Evolutionary conservation across 805 yeast species (phyloP).

Genomic region (Nadsonia fulvescens): DNA sequence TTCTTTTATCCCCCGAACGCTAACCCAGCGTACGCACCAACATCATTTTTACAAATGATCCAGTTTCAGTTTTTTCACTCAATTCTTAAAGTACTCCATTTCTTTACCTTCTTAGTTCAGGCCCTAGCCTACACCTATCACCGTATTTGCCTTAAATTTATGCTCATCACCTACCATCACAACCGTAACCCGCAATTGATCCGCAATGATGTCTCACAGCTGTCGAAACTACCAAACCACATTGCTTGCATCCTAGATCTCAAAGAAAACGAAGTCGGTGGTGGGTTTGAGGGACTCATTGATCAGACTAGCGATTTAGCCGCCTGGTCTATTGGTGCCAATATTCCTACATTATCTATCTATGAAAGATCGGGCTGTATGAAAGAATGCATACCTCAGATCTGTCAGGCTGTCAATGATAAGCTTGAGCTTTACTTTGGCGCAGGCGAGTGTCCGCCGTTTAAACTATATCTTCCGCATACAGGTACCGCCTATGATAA

Average conservation of each 20-base stretch:
- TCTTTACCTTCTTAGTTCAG: slow-evolving; percentile 2
- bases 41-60: too few species aligned
- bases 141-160: slow-evolving; percentile 7
- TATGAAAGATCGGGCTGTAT: slow-evolving; percentile 68
- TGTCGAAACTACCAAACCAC: slow-evolving; percentile 61
- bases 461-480: slow-evolving; percentile 50
- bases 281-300: slow-evolving; percentile 70
- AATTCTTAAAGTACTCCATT: slow-evolving; percentile 5
- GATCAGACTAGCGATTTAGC: slow-evolving; percentile 59
- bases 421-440: slow-evolving; percentile 60
- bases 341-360: slow-evolving; percentile 49
- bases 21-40: too few species aligned
- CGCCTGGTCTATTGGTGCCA: slow-evolving; percentile 86
- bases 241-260: slow-evolving; percentile 60
- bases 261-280: slow-evolving; percentile 68
- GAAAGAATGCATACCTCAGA: too few species aligned
- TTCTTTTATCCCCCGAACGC: too few species aligned
- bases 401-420: slow-evolving; percentile 17
- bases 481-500: slow-evolving; percentile 11
- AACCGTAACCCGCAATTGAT: slow-evolving; percentile 49
- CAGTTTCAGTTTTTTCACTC: slow-evolving; percentile 8
- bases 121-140: slow-evolving; percentile 8
- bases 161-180: slow-evolving; percentile 11
- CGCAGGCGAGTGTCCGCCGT: slow-evolving; percentile 43
- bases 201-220: slow-evolving; percentile 57